Percentiles rank a stretch among this genome's conserved stretches.
These are phyloP conservation scores for Penicillium robsamsonii DNA, from an alignment of 495 filamentous ascomycete species.

Conservation along the genomic window DNA sequence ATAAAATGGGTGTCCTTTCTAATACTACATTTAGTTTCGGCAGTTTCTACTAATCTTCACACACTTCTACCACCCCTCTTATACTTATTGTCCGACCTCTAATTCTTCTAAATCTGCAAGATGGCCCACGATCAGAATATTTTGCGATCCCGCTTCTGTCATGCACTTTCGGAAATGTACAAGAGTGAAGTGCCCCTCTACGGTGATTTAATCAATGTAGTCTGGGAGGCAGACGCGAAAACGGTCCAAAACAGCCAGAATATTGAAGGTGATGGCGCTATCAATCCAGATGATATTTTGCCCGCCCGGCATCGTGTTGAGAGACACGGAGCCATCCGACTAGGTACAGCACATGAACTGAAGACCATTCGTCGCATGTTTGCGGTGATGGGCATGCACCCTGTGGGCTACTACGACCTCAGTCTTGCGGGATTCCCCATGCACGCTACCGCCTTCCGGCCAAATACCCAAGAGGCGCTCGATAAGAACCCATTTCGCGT, in stretches of 20 bases:
- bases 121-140: background rate
- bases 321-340: slow-evolving; percentile 44
- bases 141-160: background rate
- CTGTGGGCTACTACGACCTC: slow-evolving; percentile 47
- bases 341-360: slow-evolving; percentile 41
- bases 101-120: background rate
- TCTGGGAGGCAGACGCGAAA: background rate
- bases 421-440: slow-evolving; percentile 40
- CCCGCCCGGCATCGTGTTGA: slow-evolving; percentile 37
- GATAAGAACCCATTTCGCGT: slow-evolving; percentile 40
- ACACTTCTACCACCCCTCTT: background rate
- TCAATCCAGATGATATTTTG: slow-evolving; percentile 1
- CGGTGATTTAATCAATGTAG: background rate
- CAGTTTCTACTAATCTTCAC: background rate
- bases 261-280: slow-evolving; percentile 19
- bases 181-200: slow-evolving; percentile 1
- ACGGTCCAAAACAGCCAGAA: slow-evolving; percentile 16
- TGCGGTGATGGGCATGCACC: slow-evolving; percentile 41
- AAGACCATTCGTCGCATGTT: slow-evolving; percentile 40
- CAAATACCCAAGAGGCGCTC: slow-evolving; percentile 26
- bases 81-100: background rate
- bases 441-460: slow-evolving; percentile 45
- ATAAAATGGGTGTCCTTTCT: background rate
- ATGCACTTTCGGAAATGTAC: slow-evolving; percentile 4
- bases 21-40: background rate